Conservation (phyloP, 2,329 filamentous ascomycete species). For the Penicillium janthinellum region DNA sequence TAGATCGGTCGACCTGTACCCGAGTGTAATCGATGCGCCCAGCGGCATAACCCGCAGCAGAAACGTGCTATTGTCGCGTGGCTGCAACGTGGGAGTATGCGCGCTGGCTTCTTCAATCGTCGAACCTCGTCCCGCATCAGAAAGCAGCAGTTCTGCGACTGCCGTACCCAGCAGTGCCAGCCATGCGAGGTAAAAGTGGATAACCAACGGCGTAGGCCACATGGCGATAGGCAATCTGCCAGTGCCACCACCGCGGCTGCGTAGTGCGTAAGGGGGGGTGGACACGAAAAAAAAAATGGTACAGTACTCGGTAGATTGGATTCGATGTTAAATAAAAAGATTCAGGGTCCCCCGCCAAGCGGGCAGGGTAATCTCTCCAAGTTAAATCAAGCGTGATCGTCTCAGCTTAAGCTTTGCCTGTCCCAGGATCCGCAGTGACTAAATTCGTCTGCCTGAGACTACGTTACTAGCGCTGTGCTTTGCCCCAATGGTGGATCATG, state of each 20-base stretch:
- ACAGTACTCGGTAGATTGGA: no score
- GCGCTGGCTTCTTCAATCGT: background rate
- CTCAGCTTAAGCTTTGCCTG: background rate
- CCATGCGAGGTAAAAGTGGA: conserved; percentile 6
- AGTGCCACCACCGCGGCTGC: background rate
- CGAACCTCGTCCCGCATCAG: background rate
- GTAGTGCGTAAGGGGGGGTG: background rate
- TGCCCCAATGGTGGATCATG: background rate
- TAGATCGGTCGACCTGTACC: conserved; percentile 33
- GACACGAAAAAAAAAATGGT: background rate
- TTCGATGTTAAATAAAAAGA: background rate
- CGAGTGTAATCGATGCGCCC: conserved; percentile 43
- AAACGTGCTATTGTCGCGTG: conserved; percentile 13
- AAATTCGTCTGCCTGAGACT: background rate
- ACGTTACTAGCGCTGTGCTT: background rate
- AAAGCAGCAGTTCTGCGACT: background rate
- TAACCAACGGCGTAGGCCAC: conserved; percentile 6
- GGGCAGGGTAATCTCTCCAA: background rate
- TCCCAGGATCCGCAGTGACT: no score
- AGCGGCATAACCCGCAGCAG: conserved; percentile 30
- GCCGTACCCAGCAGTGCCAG: background rate
- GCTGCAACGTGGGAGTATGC: background rate
- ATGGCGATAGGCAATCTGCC: background rate
- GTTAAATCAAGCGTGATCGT: background rate
- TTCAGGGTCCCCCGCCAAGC: background rate